Base-by-base conservation (phyloP, 2,329 filamentous ascomycete genomes). In the Aspergillus terreus region DNA sequence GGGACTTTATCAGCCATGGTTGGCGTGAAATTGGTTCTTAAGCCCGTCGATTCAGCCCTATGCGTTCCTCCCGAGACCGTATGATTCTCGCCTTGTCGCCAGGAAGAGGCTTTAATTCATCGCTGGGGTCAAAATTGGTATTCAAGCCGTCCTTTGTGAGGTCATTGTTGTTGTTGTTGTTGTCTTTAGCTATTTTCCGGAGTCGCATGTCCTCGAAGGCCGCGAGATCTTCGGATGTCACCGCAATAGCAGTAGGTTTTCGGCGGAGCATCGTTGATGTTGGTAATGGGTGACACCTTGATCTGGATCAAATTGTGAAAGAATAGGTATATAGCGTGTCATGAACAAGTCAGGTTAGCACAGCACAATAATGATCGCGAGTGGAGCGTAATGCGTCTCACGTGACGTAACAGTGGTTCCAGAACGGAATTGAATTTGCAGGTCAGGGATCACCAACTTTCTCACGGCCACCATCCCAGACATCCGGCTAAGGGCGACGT, bases 61-160 rank as follows among this genome's bases (percentile, higher is more conserved):
- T 76, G 48, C 75, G 65, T 56, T 77, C 75, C 56, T 77, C 75
- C 4, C 75, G 65, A 15, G 68, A 72, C 35, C 75, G 67, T 51
- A 76, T 71, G 56, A 77, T 76, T 50, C 73, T 64, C 30, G 75
- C 74, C 58, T 76, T 77, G 52, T 78, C 75, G 0, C 74, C 76
- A 1, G 76, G 76, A 42, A 78, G 61, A 14, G 76, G 76, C 58
- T 77, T 78, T 61, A 78, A 57, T 54, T 78, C 76, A 64, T 78
- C 76, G 52, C 71, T 78, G 4, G 76, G 76, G 63, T 78, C 76
- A 42, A 71, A 59, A 17, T 62, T 64, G 25, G 52, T 50, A 49
- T 62, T 65, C 40, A 58, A 53, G 41, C 45, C 59, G 21, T 54
- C 58, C 43, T 60, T 63, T 47, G 55, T 44, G 38, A 57, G 49